Evolutionary conservation across 2,329 filamentous ascomycete genomes (phyloP), one percentile per base, ranked within the genome.

Genomic region (Ceratocystis ficicola): DNA sequence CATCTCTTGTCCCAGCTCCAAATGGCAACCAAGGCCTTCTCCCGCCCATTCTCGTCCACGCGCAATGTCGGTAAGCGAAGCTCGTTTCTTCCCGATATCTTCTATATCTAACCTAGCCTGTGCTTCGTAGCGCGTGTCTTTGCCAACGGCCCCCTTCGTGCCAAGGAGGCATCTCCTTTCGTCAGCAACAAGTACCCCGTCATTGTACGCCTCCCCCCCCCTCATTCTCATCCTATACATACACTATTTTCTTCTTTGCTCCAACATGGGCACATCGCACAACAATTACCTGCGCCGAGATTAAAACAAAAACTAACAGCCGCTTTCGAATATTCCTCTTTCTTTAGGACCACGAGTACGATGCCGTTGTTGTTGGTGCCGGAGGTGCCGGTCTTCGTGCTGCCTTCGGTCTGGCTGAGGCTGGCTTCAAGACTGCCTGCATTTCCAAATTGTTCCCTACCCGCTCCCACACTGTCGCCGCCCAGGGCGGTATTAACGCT

Each of bases 131-230:
- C 90, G 73, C 86, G 88, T 76, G 89, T 97, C 75, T 89, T 95
- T 76, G 86, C 88, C 72, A 93, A 88, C 77, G 84, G 86, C 71
- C 89, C 90, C 71, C 82, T 97, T 70, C 87, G 91, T 76, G 94
- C 93, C 67, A 96, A 95, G 81, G 92, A 96, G 81, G 92, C 92
- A 41, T 89, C 89, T 69, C 86, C 89, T 61, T 89, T 90, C 74
- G 83, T 96, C 72, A 89, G 86, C 77, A 87, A 82, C 77, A 94
- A 96, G 78, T 97, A 99, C 77, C 89, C 91, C 63, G 89, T 99
- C 72, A 92, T 99, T 76, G 88, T 90, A 84, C 77, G 87, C 82
- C 64, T 59, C 67, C n/a, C 25, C 41, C 20, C 22, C 10, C 62
- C 36, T 15, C 32, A 41, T 22, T 30, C 46, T 41, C 32, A 61